Evolutionary conservation across 169 alveolate genomes (phyloP).

Genomic region (Eimeria acervulina): DNA sequence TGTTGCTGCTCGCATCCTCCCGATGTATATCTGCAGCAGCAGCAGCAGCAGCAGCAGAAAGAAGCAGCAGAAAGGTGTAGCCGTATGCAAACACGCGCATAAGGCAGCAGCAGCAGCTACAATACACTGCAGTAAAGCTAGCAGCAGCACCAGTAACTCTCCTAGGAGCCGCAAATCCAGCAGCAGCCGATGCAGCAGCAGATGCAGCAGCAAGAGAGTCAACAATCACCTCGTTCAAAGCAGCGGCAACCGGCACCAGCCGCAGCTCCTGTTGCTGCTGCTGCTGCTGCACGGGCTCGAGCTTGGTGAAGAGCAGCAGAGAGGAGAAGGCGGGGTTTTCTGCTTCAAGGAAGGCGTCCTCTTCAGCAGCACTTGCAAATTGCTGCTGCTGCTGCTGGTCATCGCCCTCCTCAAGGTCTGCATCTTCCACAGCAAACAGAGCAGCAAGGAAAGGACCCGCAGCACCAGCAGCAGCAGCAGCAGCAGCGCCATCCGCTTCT

Average conservation of each 20-base stretch:
- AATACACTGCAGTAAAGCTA: neutral
- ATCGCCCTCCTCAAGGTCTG: neutral
- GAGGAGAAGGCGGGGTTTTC: neutral
- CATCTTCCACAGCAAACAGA: slow-evolving; percentile 30
- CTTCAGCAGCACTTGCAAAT: slow-evolving; percentile 47
- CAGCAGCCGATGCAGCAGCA: slow-evolving; percentile 27
- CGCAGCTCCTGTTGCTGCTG: slow-evolving; percentile 43
- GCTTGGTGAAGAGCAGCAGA: neutral
- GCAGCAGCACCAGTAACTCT: neutral
- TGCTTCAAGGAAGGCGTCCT: slow-evolving; percentile 24
- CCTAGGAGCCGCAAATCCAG: too few relatives aligned
- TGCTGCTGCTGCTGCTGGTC: slow-evolving; percentile 28
- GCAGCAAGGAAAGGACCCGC: slow-evolving; percentile 41
- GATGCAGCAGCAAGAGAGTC: neutral
- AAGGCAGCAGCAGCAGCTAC: slow-evolving; percentile 1
- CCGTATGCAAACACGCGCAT: neutral
- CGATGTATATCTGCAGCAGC: slow-evolving; percentile 61
- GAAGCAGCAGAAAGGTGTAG: neutral
- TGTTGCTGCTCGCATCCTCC: slow-evolving; percentile 26
- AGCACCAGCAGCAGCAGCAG: neutral
- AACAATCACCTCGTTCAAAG: slow-evolving; percentile 17
- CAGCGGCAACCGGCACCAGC: slow-evolving; percentile 47
- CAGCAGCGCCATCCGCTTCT: neutral
- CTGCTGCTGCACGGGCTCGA: slow-evolving; percentile 9
- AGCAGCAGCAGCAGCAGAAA: slow-evolving; percentile 44